Percentiles rank a stretch among this genome's conserved stretches.
phyloP scores from a whole-genome alignment of 176 grass and related monocot species.

The Chrysopogon serrulatus region DNA sequence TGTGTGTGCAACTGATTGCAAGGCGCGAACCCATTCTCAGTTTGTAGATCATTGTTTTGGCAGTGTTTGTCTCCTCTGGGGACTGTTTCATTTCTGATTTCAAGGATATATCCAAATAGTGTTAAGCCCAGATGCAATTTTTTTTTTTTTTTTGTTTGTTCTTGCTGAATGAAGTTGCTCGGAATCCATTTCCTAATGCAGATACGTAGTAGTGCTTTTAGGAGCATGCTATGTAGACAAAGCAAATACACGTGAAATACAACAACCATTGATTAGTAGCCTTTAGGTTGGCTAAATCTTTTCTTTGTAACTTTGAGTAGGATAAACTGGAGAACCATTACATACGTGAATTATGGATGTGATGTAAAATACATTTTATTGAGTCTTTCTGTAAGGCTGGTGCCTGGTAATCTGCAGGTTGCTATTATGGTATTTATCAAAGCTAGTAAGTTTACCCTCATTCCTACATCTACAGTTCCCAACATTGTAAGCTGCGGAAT shows the following conservation, averaged over 20 bases:
- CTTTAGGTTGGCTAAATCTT: not conserved
- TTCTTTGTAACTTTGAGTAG: not conserved
- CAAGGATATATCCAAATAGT: not conserved
- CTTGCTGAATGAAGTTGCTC: not conserved
- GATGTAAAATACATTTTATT: not conserved
- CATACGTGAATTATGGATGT: not conserved
- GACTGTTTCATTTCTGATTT: not conserved
- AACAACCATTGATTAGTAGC: not conserved
- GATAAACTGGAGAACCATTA: not conserved
- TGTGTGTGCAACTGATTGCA: not conserved
- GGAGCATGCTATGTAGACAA: not conserved
- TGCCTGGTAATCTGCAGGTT: not conserved
- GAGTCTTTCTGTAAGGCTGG: not conserved
- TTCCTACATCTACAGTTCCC: not conserved
- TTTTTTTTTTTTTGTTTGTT: not conserved
- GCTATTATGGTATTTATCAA: slow-evolving; percentile 8
- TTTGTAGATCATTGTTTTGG: slow-evolving; percentile 13
- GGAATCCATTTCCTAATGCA: not conserved
- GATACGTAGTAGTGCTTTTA: not conserved
- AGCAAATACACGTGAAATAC: not conserved
- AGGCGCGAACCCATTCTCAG: not conserved
- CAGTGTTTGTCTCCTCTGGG: not conserved
- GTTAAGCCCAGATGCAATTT: not conserved
- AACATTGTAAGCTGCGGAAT: not conserved
- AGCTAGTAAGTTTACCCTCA: not conserved